These are phyloP conservation scores for Geosiphon pyriformis DNA, from an alignment of 192 early-diverging fungal species.

Conservation along the genomic window DNA sequence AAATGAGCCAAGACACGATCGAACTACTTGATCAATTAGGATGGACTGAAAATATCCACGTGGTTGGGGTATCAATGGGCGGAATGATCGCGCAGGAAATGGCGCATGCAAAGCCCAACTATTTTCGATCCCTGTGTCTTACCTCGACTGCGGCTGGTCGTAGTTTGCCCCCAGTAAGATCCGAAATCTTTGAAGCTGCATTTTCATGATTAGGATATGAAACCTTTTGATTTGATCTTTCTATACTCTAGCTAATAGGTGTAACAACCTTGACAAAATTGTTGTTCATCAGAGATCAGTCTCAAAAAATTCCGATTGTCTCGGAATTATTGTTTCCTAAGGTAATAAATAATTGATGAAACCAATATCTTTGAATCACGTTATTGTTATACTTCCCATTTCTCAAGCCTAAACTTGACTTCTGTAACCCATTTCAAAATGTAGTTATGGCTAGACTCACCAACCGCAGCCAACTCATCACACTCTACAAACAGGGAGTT, in stretches of 20 bases:
- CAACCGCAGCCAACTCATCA: not conserved
- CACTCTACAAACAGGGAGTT: constrained; percentile 2
- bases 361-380: no score
- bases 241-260: not conserved
- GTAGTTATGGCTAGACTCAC: not conserved
- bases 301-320: not conserved
- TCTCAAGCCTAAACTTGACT: not conserved
- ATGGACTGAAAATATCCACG: constrained; percentile 64
- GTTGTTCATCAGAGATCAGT: constrained; percentile 3
- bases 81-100: constrained; percentile 83
- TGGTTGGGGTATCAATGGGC: constrained; percentile 83
- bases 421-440: not conserved
- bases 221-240: not conserved
- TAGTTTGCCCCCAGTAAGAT: constrained; percentile 30
- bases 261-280: not conserved
- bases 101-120: constrained; percentile 47
- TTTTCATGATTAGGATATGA: not conserved
- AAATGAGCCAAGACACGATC: constrained; percentile 71
- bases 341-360: not conserved
- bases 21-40: constrained; percentile 66
- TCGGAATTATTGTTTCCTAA: constrained; percentile 3
- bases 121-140: constrained; percentile 52
- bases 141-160: constrained; percentile 55
- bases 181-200: not conserved
- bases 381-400: not conserved